Evolutionary conservation across 148 eudicot species (phyloP), one percentile per base, ranked within the genome.

Genomic region (Selenicereus undatus): DNA sequence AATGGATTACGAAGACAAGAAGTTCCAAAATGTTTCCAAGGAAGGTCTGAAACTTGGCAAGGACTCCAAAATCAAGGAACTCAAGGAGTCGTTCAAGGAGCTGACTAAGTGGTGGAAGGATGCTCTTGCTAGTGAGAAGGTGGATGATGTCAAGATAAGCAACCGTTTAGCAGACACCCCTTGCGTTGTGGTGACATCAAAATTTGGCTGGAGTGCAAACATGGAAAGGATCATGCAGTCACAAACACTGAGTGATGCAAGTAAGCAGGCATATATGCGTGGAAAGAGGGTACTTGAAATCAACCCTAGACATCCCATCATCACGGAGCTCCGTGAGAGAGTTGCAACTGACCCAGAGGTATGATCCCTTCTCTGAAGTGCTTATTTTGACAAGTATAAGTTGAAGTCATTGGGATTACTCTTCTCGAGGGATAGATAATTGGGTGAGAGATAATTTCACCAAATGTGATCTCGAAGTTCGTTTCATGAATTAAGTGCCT

Each of bases 141-240:
- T 95, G 66, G 99, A 95, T 81, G 97, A 93, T 81, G 99, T 95
- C 74, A 95, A 93, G 90, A 85, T 95, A 71, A 95, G 99, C 88
- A 95, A 95, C 89, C 99, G 99, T 75, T 82, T 95, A 75, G 97
- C 99, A 9, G 93, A 95, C 87, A 92, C 94, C 52, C 99, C 99
- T 60, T 95, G 99, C 85, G 93, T 95, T 73, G 99, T 95, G 4
- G 99, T 95, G 82, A 95, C 99, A 78, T 95, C 99, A 22, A 95
- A 95, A 82, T 95, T 82, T 78, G 97, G 99, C 3, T 95, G 99
- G 99, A 95, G 99, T 88, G 90, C 99, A 3, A 92, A 95, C 84
- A 95, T 95, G 99, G 99, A 95, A 81, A 87, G 97, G 82, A 95
- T 95, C 76, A 95, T 95, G 99, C 94, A 92, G 77, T 93, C 99